phyloP scores from a whole-genome alignment of 805 yeast genomes.

The Kuraishia floccosa region DNA sequence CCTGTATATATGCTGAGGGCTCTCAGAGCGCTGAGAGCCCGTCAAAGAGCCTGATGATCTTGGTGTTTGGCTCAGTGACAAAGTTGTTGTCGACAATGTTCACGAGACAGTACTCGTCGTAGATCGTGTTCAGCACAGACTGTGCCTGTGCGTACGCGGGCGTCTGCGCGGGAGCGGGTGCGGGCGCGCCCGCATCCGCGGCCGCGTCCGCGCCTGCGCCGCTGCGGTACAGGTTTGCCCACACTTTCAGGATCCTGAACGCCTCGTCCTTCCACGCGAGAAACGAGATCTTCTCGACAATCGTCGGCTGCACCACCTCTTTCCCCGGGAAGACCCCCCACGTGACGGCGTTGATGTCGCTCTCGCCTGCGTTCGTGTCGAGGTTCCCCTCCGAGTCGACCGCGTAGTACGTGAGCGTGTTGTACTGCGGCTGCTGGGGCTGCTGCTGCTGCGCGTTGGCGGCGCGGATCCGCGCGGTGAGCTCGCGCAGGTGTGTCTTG shows the following conservation, averaged over 20 bases:
- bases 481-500: conserved; percentile 23
- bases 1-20: conserved; percentile 4
- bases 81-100: conserved; percentile 88
- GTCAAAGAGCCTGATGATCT: conserved; percentile 44
- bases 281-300: conserved; percentile 85
- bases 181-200: conserved; percentile 1
- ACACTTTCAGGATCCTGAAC: conserved; percentile 69
- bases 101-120: conserved; percentile 59
- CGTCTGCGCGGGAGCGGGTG: too few relatives aligned
- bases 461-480: conserved; percentile 32
- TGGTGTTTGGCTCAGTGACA: conserved; percentile 33
- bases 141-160: conserved; percentile 21
- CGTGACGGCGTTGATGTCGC: conserved; percentile 87
- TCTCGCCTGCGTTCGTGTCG: conserved; percentile 57
- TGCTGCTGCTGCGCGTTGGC: conserved; percentile 21
- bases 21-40: conserved; percentile 9
- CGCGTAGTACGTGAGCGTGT: conserved; percentile 66
- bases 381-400: conserved; percentile 49
- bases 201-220: conserved; percentile 10
- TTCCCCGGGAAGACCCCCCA: conserved; percentile 98
- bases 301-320: conserved; percentile 91
- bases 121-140: conserved; percentile 31
- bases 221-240: conserved; percentile 47
- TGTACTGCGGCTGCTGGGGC: conserved; percentile 15
- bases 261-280: conserved; percentile 98